Evolutionary conservation across 163 green algal species (phyloP), one percentile per base, ranked within the genome.

Genomic region (Prototheca wickerhamii): DNA sequence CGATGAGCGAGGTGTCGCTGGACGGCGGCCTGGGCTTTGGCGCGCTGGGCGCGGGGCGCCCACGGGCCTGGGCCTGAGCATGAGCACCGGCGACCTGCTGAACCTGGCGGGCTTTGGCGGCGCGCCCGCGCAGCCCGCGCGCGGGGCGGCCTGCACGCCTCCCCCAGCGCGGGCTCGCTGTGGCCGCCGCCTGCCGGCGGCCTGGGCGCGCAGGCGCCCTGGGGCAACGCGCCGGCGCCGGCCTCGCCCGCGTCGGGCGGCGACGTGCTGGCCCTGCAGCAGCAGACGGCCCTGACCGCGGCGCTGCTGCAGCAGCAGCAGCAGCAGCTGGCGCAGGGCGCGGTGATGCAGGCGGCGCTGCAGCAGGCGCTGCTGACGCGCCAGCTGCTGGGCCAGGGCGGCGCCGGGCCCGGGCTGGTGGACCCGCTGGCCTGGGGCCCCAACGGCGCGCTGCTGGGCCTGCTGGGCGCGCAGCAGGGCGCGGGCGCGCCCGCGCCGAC

Each of bases 271-370:
- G 68, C 64, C 49, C 58, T 58, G 57, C 51, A 64, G 46, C 67
- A 77, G 70, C 55, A 72, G 44, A 42, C 54, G 5, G 37, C 58
- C 18, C 63, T 44, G 15, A 43, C 49, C 12, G 51, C 59, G 29
- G 50, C 71, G 66, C 71, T 51, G 31, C 69, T 72, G 49, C 67
- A 73, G 60, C 44, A 63, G 64, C 69, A 73, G 60, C 65, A 67
- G 43, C 60, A 66, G 35, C 12, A 50, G 26, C 52, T 75, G 50
- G 57, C 66, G 30, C 71, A 79, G 67, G 68, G 58, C 18, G 61
- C 59, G 10, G 70, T 60, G 26, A 56, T 80, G 62, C 69, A 80
- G 49, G 71, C 60, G 37, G 72, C 54, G 28, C 52, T 78, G 40
- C 73, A 71, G 71, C 58, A 73, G 60, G 71, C 71, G 17, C 57